Base-by-base conservation (phyloP, 306 rosid genomes). In the Corylus avellana region DNA sequence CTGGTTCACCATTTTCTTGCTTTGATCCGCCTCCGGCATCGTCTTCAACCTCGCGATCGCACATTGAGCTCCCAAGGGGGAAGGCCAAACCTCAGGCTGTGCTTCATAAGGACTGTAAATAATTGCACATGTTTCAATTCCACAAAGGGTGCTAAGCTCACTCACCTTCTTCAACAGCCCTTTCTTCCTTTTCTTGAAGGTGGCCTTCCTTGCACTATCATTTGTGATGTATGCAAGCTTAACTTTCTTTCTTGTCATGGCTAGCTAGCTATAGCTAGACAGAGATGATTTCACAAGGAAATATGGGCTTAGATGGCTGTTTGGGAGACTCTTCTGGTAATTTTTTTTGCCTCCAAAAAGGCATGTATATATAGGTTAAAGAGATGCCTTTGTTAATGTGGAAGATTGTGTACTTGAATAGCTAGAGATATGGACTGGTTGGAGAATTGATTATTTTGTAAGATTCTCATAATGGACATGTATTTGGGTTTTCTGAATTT, bases 141-240 rank as follows among this genome's bases (percentile, higher is more conserved):
- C 85, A 73, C 82, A 82, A 1, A 77, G 81, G 12, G 75, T 61
- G 17, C 77, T 82, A 11, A 82, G 75, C 51, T 77, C 81, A 29
- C 29, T 27, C 66, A 81, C 13, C 78, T 77, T 81, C 3, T 77
- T 81, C 77, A 72, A 2, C n/a, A 81, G 20, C 2, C 81, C 78
- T 12, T 47, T 77, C 78, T 72, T 82, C 70, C 85, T 82, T 13
- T 82, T 82, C 44, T 73, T 82, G 75, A 77, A 77, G 16, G 85
- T 72, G 44, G 75, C 64, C 59, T 82, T 82, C 18, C 85, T 82
- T 27, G 75, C 49, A 44, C 4, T 67, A 11, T 77, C 81, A 46
- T 82, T 73, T 18, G 29, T 14, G 70, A 77, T 77, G 53, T 61
- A 82, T 32, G 78, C 75, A 32, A 82, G 78, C 58, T 81, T 72